A percentile compares a stretch with the other conserved stretches of the same genome.
Evolutionary conservation across 495 filamentous ascomycete species (phyloP).

Genomic region (Aspergillus avenaceus): DNA sequence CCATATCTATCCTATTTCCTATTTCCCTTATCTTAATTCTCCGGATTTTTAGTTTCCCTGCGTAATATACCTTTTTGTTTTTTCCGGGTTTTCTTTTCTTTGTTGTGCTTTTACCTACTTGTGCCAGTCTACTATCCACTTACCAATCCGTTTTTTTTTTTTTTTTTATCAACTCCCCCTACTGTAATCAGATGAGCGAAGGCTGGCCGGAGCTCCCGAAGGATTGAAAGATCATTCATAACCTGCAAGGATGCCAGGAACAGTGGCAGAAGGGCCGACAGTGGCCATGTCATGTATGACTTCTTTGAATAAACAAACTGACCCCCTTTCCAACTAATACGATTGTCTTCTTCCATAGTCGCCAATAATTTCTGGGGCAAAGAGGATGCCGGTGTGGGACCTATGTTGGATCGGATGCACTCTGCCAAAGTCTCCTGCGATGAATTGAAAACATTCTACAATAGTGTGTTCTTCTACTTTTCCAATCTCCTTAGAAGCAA

Average conservation of each 20-base stretch:
- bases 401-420: constrained; percentile 94
- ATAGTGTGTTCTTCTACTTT: constrained; percentile 43
- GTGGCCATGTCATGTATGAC: constrained; percentile 60
- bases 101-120: too few species aligned
- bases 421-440: constrained; percentile 93
- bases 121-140: too few species aligned
- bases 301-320: not conserved
- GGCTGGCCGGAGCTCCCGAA: constrained; percentile 40
- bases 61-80: not conserved
- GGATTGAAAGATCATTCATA: constrained; percentile 11
- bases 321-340: not conserved
- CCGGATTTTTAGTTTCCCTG: not conserved
- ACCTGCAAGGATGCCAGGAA: constrained; percentile 55
- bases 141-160: too few species aligned
- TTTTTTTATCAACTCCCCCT: constrained; percentile 11
- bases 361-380: constrained; percentile 99
- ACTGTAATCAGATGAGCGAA: constrained; percentile 32
- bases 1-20: not conserved
- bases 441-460: constrained; percentile 90
- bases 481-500: not conserved
- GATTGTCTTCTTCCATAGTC: constrained; percentile 49
- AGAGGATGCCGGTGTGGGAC: constrained; percentile 92
- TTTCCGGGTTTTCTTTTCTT: constrained; percentile 1
- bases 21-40: not conserved
- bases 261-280: constrained; percentile 57